A percentile compares a stretch with the other conserved stretches of the same genome.
Evolutionary conservation across 2,329 filamentous ascomycete genomes (phyloP).

Genomic region (Lachnellula occidentalis): DNA sequence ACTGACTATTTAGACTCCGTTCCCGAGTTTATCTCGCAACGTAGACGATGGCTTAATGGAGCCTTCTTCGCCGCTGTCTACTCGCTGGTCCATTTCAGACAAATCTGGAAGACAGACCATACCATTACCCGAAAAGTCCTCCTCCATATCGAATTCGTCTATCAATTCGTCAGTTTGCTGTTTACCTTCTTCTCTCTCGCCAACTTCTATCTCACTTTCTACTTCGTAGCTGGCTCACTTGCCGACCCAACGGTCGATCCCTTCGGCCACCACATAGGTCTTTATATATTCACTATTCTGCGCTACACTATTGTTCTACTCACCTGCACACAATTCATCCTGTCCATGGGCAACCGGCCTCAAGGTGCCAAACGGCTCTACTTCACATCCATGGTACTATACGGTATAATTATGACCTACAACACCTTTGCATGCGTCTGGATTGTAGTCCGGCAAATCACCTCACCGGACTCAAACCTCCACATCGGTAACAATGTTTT

Average conservation of each 20-base stretch:
- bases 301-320: constrained; percentile 81
- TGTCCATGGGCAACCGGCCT: constrained; percentile 91
- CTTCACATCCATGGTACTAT: constrained; percentile 80
- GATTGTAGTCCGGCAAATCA: constrained; percentile 79
- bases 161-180: constrained; percentile 84
- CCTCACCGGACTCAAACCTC: constrained; percentile 41
- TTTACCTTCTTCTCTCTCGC: constrained; percentile 98
- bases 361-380: constrained; percentile 94
- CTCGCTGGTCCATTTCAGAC: constrained; percentile 88
- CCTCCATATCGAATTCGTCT: constrained; percentile 90
- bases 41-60: constrained; percentile 94
- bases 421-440: constrained; percentile 85
- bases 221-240: constrained; percentile 91
- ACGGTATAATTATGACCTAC: constrained; percentile 90
- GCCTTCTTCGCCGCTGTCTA: constrained; percentile 98
- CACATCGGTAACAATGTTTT: constrained; percentile 80
- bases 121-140: constrained; percentile 83
- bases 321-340: constrained; percentile 91
- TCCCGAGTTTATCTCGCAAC: constrained; percentile 94
- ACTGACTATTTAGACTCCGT: constrained; percentile 60
- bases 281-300: constrained; percentile 79
- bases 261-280: constrained; percentile 81
- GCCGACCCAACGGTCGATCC: constrained; percentile 76
- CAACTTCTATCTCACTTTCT: constrained; percentile 99
- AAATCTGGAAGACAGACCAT: constrained; percentile 91